Evolutionary conservation across 2,329 filamentous ascomycete species (phyloP).

Genomic region (Aspergillus sp.): DNA sequence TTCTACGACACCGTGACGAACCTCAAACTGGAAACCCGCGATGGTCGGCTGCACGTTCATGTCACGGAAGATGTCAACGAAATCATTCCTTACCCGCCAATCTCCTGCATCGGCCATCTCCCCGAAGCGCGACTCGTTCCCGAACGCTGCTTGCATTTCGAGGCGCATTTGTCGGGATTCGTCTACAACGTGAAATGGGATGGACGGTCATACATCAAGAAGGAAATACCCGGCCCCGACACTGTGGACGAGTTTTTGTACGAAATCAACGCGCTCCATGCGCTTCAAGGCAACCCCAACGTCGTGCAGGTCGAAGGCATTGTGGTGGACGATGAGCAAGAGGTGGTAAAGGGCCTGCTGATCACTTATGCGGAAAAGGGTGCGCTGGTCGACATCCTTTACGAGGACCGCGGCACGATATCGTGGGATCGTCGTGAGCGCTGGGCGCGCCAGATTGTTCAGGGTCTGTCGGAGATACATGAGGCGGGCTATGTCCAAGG

Average conservation of each 20-base stretch:
- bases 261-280: conserved; percentile 91
- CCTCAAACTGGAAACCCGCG: conserved; percentile 84
- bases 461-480: conserved; percentile 87
- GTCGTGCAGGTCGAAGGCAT: conserved; percentile 87
- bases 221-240: conserved; percentile 94
- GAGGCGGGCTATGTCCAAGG: conserved; percentile 96
- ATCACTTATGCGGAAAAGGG: conserved; percentile 86
- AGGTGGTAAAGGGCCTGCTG: conserved; percentile 80
- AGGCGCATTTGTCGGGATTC: conserved; percentile 92
- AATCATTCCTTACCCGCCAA: conserved; percentile 80
- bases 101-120: conserved; percentile 73
- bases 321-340: conserved; percentile 73
- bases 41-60: conserved; percentile 88
- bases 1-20: conserved; percentile 97
- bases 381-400: conserved; percentile 86
- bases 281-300: conserved; percentile 67
- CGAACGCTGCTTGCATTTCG: conserved; percentile 77
- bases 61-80: conserved; percentile 98
- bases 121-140: conserved; percentile 49
- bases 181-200: conserved; percentile 85
- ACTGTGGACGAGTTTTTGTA: conserved; percentile 96
- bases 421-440: conserved; percentile 73
- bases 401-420: conserved; percentile 65
- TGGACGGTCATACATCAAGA: conserved; percentile 78
- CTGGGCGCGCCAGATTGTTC: conserved; percentile 90